These are phyloP conservation scores for Apophysomyces trapeziformis DNA, from an alignment of 371 early-diverging fungal genomes.

Conservation along the genomic window DNA sequence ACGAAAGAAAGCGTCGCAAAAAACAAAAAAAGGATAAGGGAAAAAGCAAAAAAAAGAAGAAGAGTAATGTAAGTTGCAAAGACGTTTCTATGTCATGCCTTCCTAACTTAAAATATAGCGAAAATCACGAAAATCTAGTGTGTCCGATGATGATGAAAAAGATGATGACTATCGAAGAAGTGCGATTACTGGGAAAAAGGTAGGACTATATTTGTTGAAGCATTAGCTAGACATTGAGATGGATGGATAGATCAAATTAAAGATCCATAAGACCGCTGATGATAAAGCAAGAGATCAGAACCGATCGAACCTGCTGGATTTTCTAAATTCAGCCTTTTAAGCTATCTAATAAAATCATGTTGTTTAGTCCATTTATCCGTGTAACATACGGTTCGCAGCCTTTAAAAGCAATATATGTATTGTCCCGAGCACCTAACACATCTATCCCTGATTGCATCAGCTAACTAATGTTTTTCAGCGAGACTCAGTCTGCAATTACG, in stretches of 20 bases:
- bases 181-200: slow-evolving; percentile 41
- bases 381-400: too few species aligned
- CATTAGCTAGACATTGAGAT: not conserved
- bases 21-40: slow-evolving; percentile 19
- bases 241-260: slow-evolving; percentile 32
- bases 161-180: slow-evolving; percentile 25
- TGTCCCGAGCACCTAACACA: too few species aligned
- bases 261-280: slow-evolving; percentile 34
- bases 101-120: not conserved
- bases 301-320: slow-evolving; percentile 36
- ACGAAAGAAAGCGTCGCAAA: slow-evolving; percentile 19
- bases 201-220: slow-evolving; percentile 7
- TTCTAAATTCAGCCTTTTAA: slow-evolving; percentile 42
- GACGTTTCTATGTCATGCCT: not conserved
- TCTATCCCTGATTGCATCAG: too few species aligned
- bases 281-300: slow-evolving; percentile 39
- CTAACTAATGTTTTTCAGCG: too few species aligned
- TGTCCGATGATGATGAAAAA: not conserved
- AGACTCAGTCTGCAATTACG: too few species aligned
- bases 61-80: slow-evolving; percentile 22
- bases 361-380: too few species aligned
- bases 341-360: too few species aligned
- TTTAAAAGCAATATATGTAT: too few species aligned
- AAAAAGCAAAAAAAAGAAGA: slow-evolving; percentile 10
- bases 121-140: not conserved